Evolutionary conservation across 208 protist genomes (phyloP), one percentile per base, ranked within the genome.

Genomic region (Leishmania martiniquensis): DNA sequence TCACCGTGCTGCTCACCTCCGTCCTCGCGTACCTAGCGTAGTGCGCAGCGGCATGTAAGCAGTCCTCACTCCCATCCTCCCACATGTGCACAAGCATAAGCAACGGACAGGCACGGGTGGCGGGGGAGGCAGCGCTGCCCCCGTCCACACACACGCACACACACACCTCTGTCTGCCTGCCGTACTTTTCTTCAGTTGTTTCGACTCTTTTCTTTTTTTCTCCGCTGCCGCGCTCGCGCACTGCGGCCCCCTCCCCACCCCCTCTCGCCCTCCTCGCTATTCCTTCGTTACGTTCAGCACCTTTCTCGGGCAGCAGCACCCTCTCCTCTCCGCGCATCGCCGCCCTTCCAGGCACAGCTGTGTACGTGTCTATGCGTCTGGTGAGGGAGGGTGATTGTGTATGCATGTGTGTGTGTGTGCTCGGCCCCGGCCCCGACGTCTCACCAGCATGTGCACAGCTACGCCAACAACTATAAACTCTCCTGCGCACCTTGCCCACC

Each of bases 51-150:
- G 25, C 67, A 55, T 39, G 67, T 34, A 17, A 15, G 9, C 22
- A 72, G n/a, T 45, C n/a, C 45, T 6, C 39, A 72, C 67, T 39
- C 25, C 29, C 67, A 72, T 72, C 22, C 25, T 42, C 29, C 6
- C 4, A 39, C 45, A 72, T 72, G 67, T 72, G 67, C 67, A 72
- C 29, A 66, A 29, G 17, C 62, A 37, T 12, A 67, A 55, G 62
- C 62, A n/a, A 10, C 20, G 62, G 44, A 37, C 29, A 67, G 47
- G 62, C 62, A n/a, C 34, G 25, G 62, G 44, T n/a, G 4, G 55
- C 6, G n/a, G 54, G 12, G 55, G 55, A 6, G 6, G 55, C 55
- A 0, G 6, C 9, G 1, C 52, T 6, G 0, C 20, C 52, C 0
- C 47, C 47, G n/a, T n/a, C n/a, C 63, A 63, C 45, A 17, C 25